Percentiles rank a stretch among this genome's conserved stretches.
Conservation (phyloP, 2,329 filamentous ascomycete species). For the Pseudogymnoascus sp. region DNA sequence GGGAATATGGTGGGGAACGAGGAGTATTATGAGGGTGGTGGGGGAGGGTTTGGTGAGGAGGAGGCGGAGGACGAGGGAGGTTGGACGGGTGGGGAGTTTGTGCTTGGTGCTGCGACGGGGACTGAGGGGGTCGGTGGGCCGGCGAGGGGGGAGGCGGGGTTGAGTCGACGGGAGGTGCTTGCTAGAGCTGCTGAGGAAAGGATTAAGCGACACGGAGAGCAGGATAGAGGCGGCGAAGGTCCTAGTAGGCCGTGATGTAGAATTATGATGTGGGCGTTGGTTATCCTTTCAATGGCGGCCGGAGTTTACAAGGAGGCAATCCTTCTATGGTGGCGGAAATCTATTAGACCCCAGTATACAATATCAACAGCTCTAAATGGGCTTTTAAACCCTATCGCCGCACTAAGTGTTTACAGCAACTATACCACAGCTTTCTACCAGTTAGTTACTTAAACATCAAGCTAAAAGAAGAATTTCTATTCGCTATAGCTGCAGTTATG, state of each 20-base stretch:
- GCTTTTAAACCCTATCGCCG: not conserved
- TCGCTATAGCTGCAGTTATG: not conserved
- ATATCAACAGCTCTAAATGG: not conserved
- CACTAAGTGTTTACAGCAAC: not conserved
- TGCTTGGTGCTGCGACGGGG: constrained; percentile 49
- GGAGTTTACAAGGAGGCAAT: too few species aligned
- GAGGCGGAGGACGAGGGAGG: constrained; percentile 61
- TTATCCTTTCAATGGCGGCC: not conserved
- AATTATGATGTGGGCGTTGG: not conserved
- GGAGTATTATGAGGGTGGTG: constrained; percentile 48
- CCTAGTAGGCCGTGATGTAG: not conserved
- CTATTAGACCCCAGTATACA: not conserved
- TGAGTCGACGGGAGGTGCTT: constrained; percentile 66
- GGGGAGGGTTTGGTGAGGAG: constrained; percentile 37
- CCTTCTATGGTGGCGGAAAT: not conserved
- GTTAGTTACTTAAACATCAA: not conserved
- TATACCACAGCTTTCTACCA: not conserved
- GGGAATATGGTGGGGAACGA: constrained; percentile 54
- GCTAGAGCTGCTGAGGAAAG: constrained; percentile 64
- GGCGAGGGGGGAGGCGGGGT: constrained; percentile 46
- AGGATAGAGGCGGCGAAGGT: constrained; percentile 12
- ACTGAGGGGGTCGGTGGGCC: constrained; percentile 36
- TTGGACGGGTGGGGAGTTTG: constrained; percentile 73
- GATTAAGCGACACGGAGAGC: constrained; percentile 24
- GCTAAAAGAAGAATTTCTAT: not conserved